Evolutionary conservation across 1,284 basidiomycete genomes (phyloP).

Genomic region (Sphagnurus paluster): DNA sequence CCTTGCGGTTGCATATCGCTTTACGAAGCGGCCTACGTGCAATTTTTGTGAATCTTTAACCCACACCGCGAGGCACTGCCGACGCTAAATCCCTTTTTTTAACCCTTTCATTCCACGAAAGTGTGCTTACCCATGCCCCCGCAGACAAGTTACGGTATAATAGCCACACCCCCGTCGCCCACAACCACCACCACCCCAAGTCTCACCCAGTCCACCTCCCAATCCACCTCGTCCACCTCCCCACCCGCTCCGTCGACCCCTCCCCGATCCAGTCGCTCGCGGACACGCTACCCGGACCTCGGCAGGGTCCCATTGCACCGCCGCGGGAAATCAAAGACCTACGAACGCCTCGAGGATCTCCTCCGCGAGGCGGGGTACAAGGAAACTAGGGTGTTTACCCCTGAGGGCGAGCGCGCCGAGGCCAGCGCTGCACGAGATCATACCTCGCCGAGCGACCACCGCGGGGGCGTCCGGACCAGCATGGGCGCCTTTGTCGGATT

Average conservation of each 20-base stretch:
- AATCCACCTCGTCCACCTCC: slow-evolving; percentile 40
- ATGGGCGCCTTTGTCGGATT: slow-evolving; percentile 61
- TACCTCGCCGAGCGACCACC: slow-evolving; percentile 21
- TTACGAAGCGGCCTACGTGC: too few relatives aligned
- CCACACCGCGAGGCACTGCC: not conserved
- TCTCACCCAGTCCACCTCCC: slow-evolving; percentile 36
- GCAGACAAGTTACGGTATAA: slow-evolving; percentile 19
- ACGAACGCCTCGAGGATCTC: slow-evolving; percentile 81
- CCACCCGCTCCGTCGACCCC: slow-evolving; percentile 42
- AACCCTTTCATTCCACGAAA: not conserved
- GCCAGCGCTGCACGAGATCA: slow-evolving; percentile 13
- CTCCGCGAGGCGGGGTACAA: slow-evolving; percentile 86
- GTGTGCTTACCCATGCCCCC: slow-evolving; percentile 4
- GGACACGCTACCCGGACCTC: slow-evolving; percentile 57
- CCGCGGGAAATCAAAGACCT: slow-evolving; percentile 74
- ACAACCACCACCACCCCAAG: slow-evolving; percentile 29
- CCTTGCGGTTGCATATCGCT: too few relatives aligned
- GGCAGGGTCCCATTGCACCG: slow-evolving; percentile 70
- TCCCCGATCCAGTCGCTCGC: slow-evolving; percentile 33
- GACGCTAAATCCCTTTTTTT: not conserved
- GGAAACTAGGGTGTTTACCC: slow-evolving; percentile 85
- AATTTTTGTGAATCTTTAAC: too few relatives aligned
- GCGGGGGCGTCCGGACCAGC: slow-evolving; percentile 34
- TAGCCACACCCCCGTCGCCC: slow-evolving; percentile 27
- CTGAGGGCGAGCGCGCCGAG: slow-evolving; percentile 63